Evolutionary conservation across 495 filamentous ascomycete genomes (phyloP).

Genomic region (Tuber brumale): DNA sequence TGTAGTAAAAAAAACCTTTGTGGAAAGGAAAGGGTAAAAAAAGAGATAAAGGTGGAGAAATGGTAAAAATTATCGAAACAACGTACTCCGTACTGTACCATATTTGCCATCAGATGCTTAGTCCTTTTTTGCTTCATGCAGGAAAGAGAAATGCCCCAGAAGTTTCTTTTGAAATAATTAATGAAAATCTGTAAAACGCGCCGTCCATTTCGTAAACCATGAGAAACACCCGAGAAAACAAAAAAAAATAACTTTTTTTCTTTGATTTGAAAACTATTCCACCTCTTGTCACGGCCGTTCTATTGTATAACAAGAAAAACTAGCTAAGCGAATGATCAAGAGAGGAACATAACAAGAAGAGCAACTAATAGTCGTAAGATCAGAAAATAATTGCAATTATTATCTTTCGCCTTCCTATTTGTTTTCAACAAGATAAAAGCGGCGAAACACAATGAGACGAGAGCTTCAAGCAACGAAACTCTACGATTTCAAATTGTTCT

Average conservation of each 20-base stretch:
- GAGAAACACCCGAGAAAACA: slow-evolving; percentile 29
- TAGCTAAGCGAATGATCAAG: slow-evolving; percentile 2
- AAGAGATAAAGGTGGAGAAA: not conserved
- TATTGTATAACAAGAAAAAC: slow-evolving; percentile 22
- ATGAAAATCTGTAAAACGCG: slow-evolving; percentile 20
- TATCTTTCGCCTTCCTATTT: slow-evolving; percentile 10
- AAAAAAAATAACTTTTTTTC: not conserved
- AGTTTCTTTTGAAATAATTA: not conserved
- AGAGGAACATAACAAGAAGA: slow-evolving; percentile 17
- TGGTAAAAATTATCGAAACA: not conserved
- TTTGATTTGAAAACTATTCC: slow-evolving; percentile 2
- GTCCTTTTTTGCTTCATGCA: not conserved
- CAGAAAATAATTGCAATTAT: slow-evolving; percentile 30
- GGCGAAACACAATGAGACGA: slow-evolving; percentile 13
- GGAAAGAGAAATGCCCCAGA: not conserved
- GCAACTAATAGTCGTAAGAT: slow-evolving; percentile 3
- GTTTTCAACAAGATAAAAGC: slow-evolving; percentile 21
- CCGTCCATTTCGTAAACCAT: slow-evolving; percentile 30
- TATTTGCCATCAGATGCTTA: slow-evolving; percentile 1
- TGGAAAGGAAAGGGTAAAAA: not conserved
- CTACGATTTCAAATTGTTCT: slow-evolving; percentile 15
- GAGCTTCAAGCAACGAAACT: slow-evolving; percentile 21
- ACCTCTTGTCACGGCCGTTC: slow-evolving; percentile 6
- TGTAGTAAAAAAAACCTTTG: not conserved
- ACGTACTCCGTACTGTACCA: not conserved